Conservation (phyloP, 495 filamentous ascomycete genomes). For the Lasiosphaeria hispida region DNA sequence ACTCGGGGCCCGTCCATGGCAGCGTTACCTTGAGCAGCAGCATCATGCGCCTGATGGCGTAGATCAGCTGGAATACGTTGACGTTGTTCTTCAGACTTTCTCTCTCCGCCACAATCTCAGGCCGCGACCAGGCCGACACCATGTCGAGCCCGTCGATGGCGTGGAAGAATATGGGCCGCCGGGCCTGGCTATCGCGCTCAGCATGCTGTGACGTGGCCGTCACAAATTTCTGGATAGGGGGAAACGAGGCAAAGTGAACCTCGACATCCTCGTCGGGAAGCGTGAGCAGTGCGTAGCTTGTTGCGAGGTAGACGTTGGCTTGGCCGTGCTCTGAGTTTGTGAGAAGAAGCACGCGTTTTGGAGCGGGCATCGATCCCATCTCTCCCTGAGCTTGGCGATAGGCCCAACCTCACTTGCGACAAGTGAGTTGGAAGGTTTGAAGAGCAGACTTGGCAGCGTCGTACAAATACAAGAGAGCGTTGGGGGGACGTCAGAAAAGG, state of each 20-base stretch:
- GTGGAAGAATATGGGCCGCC: constrained; percentile 32
- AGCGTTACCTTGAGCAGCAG: constrained; percentile 22
- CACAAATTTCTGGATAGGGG: constrained; percentile 31
- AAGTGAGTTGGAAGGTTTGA: too few species aligned
- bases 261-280: constrained; percentile 36
- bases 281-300: constrained; percentile 48
- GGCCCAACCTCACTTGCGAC: too few species aligned
- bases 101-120: constrained; percentile 15
- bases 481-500: too few species aligned
- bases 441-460: too few species aligned
- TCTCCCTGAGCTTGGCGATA: not conserved
- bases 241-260: constrained; percentile 55
- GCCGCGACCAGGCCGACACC: constrained; percentile 37
- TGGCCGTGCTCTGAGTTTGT: constrained; percentile 58
- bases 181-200: constrained; percentile 27
- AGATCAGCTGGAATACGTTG: not conserved
- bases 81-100: not conserved
- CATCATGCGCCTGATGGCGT: constrained; percentile 28
- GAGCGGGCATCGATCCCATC: constrained; percentile 21
- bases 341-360: constrained; percentile 45
- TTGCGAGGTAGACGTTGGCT: constrained; percentile 54
- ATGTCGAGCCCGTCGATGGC: constrained; percentile 43
- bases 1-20: constrained; percentile 48
- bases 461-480: too few species aligned
- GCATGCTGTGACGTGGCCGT: constrained; percentile 18